A percentile compares a stretch with the other conserved stretches of the same genome.
Conservation (phyloP, 2,329 filamentous ascomycete genomes). For the Botryotinia calthae region DNA sequence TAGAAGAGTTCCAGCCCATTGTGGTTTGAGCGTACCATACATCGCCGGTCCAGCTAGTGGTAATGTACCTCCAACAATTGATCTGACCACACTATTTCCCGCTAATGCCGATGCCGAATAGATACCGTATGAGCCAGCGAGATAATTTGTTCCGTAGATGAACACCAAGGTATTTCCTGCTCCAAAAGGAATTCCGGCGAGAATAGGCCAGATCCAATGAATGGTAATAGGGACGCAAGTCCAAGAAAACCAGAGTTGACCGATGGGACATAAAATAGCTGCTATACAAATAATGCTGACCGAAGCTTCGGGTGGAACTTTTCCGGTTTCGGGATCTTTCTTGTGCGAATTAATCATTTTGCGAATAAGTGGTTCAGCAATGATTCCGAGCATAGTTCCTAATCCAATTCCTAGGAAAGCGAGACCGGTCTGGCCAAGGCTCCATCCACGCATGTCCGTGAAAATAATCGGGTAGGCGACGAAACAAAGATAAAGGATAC, state of each 20-base stretch:
- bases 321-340: slow-evolving; percentile 71
- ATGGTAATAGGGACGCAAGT: slow-evolving; percentile 74
- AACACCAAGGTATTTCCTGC: slow-evolving; percentile 74
- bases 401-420: slow-evolving; percentile 72
- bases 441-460: slow-evolving; percentile 70
- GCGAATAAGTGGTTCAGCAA: slow-evolving; percentile 69
- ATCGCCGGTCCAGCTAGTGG: slow-evolving; percentile 73
- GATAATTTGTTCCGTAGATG: slow-evolving; percentile 79
- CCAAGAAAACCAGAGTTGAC: slow-evolving; percentile 86
- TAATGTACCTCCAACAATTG: slow-evolving; percentile 71
- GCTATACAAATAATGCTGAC: slow-evolving; percentile 78
- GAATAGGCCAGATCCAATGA: slow-evolving; percentile 77
- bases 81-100: slow-evolving; percentile 73
- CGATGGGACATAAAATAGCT: slow-evolving; percentile 69
- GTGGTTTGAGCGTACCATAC: slow-evolving; percentile 66
- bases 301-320: slow-evolving; percentile 73
- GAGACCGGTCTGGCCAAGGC: slow-evolving; percentile 68
- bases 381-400: slow-evolving; percentile 60
- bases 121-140: slow-evolving; percentile 75
- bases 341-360: slow-evolving; percentile 74
- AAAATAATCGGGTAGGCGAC: slow-evolving; percentile 89
- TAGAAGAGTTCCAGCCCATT: slow-evolving; percentile 76
- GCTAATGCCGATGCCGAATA: slow-evolving; percentile 80
- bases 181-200: slow-evolving; percentile 77
- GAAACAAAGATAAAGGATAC: slow-evolving; percentile 85